Evolutionary conservation across 2,329 filamentous ascomycete species (phyloP), one percentile per base, ranked within the genome.

Genomic region (Didymella glomerata): DNA sequence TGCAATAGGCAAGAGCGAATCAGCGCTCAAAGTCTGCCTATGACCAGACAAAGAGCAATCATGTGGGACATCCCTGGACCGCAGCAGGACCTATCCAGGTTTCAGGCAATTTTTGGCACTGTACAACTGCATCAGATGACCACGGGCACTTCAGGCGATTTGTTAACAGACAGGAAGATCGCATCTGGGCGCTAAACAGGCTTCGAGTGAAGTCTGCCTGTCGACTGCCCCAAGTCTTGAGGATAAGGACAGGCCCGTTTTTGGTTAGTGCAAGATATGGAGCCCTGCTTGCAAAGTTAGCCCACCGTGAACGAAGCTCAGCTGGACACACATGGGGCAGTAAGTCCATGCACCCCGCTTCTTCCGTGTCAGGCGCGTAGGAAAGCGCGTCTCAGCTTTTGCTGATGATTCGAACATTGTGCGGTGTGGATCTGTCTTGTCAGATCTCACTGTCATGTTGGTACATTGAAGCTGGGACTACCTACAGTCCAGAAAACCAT

Each of bases 61-160:
- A 75, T 68, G 68, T 70, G 73, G 57, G 53, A 50, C 47, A 32
- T 18, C 54, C 54, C 54, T 56, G 45, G 34, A 64, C 56, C 61
- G 54, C 62, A 60, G 59, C 45, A 48, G 61, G 44, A 48, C 61
- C 30, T 66, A 49, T 66, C 54, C 57, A 66, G 57, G 62, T 61
- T 61, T 60, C 62, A 60, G 59, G 60, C 51, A 48, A 56, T 63
- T 32, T 62, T 63, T 69, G 61, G 61, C 64, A 54, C 60, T 66
- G 64, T 68, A 58, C 57, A 57, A 46, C 61, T 44, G 53, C 55
- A 64, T 73, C 74, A 75, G 68, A 74, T 76, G 73, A 76, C 65
- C 62, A 40, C 9, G 13, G 42, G n/a, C 28, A 41, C 24, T 54
- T 36, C 11, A 54, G 22, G 27, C 27, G 20, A n/a, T 40, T 25